Base-by-base conservation (phyloP, 2,329 filamentous ascomycete genomes). In the Aspergillus tubingensis region DNA sequence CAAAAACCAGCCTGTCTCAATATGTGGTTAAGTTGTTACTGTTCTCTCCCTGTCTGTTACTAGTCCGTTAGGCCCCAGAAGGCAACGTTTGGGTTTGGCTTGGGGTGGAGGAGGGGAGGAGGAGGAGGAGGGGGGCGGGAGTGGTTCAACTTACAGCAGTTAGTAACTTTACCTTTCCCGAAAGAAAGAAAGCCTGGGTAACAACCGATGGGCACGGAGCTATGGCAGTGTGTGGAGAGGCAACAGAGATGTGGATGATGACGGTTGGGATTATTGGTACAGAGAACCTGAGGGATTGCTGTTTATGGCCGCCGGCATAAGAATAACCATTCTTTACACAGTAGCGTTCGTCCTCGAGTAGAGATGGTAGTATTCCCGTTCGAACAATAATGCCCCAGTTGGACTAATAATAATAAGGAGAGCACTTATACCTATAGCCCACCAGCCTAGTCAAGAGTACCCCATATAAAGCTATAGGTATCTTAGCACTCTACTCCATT, bases 181-280 rank as follows among this genome's bases (percentile, higher is more conserved):
- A 44, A 36, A 5, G 50, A 44, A 36, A 5, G 50, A 58, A 49
- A 61, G 61, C 50, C 57, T 60, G 51, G 58, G 50, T 57, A 56
- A 54, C 50, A 49, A 56, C 30, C 43, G 59, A 55, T 57, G 52
- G 59, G 56, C 59, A 63, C 49, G 57, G 55, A 64, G 62, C 65
- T 67, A 66, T 67, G 67, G 62, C 62, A 68, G 65, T 65, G 63
- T 67, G 66, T 66, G 66, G 64, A 63, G 67, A 68, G 65, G 58
- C 60, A 56, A 65, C 61, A 62, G 61, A 43, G 54, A 54, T 53
- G 54, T 62, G 44, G 53, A 61, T 61, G 65, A 59, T 59, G 54
- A 56, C 58, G 58, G 61, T 58, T 60, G 54, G 62, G 52, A 63
- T 65, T 58, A 65, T 62, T 59, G 57, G 64, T 51, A 62, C 38